Conservation (phyloP, 148 eudicot species). For the Rhododendron kiyosumense region DNA sequence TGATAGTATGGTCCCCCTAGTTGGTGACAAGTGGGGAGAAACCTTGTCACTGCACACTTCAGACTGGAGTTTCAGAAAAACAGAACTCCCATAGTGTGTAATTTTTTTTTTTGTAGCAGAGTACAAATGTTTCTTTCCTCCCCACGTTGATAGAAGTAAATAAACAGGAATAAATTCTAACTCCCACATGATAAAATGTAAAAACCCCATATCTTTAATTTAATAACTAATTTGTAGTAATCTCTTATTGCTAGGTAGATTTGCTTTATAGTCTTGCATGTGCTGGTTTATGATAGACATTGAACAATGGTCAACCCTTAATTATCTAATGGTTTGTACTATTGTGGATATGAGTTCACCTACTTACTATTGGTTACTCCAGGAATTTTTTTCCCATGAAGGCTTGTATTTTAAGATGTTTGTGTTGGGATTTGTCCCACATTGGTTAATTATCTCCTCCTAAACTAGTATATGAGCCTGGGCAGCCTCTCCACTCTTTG, state of each 20-base stretch:
- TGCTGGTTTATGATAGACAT: not conserved
- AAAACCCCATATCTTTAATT: not conserved
- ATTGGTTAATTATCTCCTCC: no score
- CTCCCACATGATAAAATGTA: not conserved
- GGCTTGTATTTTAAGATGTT: constrained; percentile 3
- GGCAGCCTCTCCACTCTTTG: no score
- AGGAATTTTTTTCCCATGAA: not conserved
- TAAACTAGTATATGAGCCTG: no score
- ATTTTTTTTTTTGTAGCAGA: not conserved
- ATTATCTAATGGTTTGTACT: not conserved
- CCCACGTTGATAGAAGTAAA: not conserved
- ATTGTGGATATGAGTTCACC: not conserved
- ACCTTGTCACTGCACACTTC: not conserved
- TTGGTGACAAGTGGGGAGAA: not conserved
- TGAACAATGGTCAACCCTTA: not conserved
- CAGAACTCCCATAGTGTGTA: not conserved
- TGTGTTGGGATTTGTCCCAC: no score
- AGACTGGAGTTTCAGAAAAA: not conserved
- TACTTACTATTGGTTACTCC: not conserved
- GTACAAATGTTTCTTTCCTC: not conserved
- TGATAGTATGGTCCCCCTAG: not conserved
- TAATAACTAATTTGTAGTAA: not conserved
- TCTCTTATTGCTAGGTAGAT: not conserved
- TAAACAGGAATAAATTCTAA: not conserved
- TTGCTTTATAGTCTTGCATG: not conserved